Base-by-base conservation (phyloP, 2,329 filamentous ascomycete species). In the Rhynchosporium graminicola region DNA sequence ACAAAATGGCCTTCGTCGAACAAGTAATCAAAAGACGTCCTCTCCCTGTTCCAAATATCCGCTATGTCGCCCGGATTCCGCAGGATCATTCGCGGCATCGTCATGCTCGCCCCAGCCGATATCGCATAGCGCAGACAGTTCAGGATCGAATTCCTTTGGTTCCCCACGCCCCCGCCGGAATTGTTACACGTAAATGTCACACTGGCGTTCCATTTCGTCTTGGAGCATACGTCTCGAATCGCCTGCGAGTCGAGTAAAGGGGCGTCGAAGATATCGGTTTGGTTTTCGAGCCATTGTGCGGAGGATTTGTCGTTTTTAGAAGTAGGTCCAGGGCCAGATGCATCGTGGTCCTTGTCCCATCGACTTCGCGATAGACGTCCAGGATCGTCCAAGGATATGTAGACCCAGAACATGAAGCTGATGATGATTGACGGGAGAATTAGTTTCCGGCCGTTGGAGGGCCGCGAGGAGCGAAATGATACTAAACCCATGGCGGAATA, bases 101-200 rank as follows among this genome's bases (percentile, higher is more conserved):
- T 65, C 28, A 71, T 36, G 7, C 58, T 63, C 7, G 62, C 71
- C 28, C 71, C 71, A n/a, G 69, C 68, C 15, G 64, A 65, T 54
- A 73, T 73, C 26, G 68, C 63, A 62, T 72, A 72, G 6, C 71
- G 64, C 13, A 73, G 63, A 55, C 71, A 73, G 46, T 69, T 70
- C 33, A 73, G 60, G 33, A 73, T 68, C 42, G 68, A 71, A 57
- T 73, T 74, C 28, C 71, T 69, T 29, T 72, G 60, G 52, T 72
- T 73, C 8, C 71, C 69, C 12, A 74, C 63, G 7, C 72, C 72
- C 38, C 71, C 71, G n/a, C 64, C 62, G 33, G 65, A 68, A 36
- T 70, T 62, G 47, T 62, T 63, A 62, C 72, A 74, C 10, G 68
- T 70, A 57, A 73, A 70, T 6, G 69, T 57, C 13, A 71, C 31